phyloP scores from a whole-genome alignment of 2,329 filamentous ascomycete species.

The Aspergillus melleus region DNA sequence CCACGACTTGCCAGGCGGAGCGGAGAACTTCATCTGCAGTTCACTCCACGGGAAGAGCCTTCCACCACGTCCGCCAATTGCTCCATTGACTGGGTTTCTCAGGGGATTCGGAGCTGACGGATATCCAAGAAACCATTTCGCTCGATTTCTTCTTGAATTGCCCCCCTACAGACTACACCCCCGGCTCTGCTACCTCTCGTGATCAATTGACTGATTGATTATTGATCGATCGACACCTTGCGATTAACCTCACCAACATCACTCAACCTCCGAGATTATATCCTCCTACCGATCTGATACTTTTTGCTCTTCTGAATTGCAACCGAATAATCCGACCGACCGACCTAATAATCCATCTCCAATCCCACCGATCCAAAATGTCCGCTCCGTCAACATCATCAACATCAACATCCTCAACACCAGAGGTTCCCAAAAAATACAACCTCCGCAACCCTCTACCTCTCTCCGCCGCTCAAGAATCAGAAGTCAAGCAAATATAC shows the following conservation, averaged over 20 bases:
- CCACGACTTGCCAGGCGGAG: not conserved
- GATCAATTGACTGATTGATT: not conserved
- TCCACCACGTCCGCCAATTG: not conserved
- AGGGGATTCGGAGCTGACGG: no score
- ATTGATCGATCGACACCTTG: not conserved
- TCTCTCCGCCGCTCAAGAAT: constrained; percentile 77
- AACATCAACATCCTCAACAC: not conserved
- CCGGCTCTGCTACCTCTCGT: not conserved
- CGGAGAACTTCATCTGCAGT: not conserved
- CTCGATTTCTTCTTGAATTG: no score
- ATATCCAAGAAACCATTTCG: no score
- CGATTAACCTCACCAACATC: not conserved
- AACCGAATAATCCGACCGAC: not conserved
- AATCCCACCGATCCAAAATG: not conserved
- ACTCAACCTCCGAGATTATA: no score
- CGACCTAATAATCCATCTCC: not conserved
- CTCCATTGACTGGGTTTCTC: not conserved
- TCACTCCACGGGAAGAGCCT: no score
- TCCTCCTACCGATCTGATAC: no score
- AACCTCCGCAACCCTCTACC: constrained; percentile 73
- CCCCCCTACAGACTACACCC: not conserved
- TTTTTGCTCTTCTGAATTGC: no score
- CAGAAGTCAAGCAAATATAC: constrained; percentile 77
- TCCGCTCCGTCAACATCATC: not conserved
- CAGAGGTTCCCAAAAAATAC: constrained; percentile 23